Conservation (phyloP, 805 yeast genomes). For the Pichia californica region DNA sequence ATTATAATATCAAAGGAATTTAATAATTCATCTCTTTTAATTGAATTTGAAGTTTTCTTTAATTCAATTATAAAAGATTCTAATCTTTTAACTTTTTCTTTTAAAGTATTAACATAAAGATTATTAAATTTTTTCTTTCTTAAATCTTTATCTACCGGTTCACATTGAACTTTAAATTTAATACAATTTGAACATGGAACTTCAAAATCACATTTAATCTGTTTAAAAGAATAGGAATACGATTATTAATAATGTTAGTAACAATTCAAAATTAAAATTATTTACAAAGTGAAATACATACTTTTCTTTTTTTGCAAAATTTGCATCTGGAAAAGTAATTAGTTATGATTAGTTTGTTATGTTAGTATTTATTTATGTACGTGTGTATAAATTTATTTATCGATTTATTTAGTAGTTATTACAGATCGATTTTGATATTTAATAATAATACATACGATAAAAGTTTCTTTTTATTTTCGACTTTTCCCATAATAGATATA, state of each 20-base stretch:
- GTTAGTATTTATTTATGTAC: too few species aligned
- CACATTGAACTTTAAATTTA: conserved; percentile 1
- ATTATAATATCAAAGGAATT: neutral
- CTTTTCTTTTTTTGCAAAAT: conserved; percentile 6
- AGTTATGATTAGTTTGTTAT: neutral
- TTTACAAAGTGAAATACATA: neutral
- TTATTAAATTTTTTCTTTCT: conserved; percentile 4
- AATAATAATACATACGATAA: too few species aligned
- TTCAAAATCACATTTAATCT: conserved; percentile 6
- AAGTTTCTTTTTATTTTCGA: too few species aligned
- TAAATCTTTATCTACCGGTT: conserved; percentile 1
- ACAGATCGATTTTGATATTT: too few species aligned
- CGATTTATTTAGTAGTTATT: too few species aligned
- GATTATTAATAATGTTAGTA: too few species aligned
- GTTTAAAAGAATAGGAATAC: too few species aligned
- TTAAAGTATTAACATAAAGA: neutral
- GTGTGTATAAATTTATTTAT: too few species aligned
- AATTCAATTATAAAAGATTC: neutral
- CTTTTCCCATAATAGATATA: too few species aligned
- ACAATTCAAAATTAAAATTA: too few species aligned
- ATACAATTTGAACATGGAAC: conserved; percentile 8
- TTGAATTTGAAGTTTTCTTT: neutral
- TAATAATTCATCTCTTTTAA: neutral
- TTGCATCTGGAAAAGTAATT: conserved; percentile 1
- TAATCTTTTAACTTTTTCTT: neutral